Conservation (phyloP, 805 yeast species). For the Clavispora santaluciae region DNA sequence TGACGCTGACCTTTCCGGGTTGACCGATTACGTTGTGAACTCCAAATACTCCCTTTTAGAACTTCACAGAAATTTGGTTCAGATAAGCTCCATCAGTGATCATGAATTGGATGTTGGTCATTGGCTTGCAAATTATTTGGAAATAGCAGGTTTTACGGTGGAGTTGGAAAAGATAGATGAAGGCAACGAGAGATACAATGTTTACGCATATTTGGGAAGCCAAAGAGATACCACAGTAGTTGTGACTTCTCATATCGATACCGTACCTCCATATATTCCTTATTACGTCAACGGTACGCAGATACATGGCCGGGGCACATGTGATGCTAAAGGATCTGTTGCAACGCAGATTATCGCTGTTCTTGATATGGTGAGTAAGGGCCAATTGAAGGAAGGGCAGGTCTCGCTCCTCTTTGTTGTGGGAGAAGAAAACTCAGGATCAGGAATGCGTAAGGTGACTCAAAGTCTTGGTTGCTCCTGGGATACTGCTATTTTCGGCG, state of each 20-base stretch:
- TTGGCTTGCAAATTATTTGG: conserved; percentile 37
- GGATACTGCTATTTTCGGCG: conserved; percentile 66
- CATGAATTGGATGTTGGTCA: conserved; percentile 31
- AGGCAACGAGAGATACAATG: conserved; percentile 36
- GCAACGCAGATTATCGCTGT: conserved; percentile 58
- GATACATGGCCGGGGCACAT: conserved; percentile 63
- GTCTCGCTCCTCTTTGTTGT: conserved; percentile 57
- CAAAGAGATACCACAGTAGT: conserved; percentile 44
- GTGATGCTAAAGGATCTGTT: conserved; percentile 70
- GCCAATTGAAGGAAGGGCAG: conserved; percentile 47
- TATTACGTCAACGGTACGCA: conserved; percentile 44
- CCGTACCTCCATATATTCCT: conserved; percentile 63
- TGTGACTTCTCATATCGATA: conserved; percentile 64
- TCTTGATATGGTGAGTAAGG: conserved; percentile 38
- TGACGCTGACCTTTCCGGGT: neutral
- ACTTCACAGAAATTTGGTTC: conserved; percentile 24
- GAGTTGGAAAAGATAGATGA: conserved; percentile 33
- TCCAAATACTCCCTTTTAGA: conserved; percentile 10
- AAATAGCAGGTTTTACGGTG: conserved; percentile 46
- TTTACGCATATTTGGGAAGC: conserved; percentile 52
- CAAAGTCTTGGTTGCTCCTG: conserved; percentile 40
- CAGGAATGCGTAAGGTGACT: conserved; percentile 52
- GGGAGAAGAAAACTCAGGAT: conserved; percentile 67
- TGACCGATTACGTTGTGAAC: conserved; percentile 4
- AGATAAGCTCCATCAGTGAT: conserved; percentile 21